These are phyloP conservation scores for Piromyces sp. DNA, from an alignment of 192 early-diverging fungal species.

Conservation along the genomic window DNA sequence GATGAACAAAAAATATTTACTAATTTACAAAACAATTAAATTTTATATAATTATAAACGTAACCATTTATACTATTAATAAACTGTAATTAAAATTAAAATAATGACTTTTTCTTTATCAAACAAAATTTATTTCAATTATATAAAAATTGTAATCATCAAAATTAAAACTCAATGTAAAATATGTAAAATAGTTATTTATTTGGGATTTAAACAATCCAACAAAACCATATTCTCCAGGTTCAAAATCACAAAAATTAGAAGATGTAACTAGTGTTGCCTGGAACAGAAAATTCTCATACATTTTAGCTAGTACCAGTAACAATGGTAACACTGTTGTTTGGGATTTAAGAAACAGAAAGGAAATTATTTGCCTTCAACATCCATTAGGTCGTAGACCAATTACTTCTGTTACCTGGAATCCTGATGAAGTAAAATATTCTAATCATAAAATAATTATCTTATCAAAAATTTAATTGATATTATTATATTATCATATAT, in stretches of 20 bases:
- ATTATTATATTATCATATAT: background rate
- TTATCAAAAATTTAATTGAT: too few relatives aligned
- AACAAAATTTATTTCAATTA: too few relatives aligned
- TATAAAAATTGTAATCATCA: too few relatives aligned
- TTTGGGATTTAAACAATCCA: slow-evolving; percentile 87
- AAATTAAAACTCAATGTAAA: too few relatives aligned
- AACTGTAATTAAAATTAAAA: too few relatives aligned
- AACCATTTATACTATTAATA: too few relatives aligned
- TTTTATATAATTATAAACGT: too few relatives aligned
- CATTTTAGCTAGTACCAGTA: slow-evolving; percentile 80
- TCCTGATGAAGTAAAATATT: slow-evolving; percentile 46
- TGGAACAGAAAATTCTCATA: slow-evolving; percentile 89
- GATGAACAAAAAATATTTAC: too few relatives aligned
- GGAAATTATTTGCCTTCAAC: slow-evolving; percentile 61
- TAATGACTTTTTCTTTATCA: too few relatives aligned
- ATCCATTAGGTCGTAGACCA: slow-evolving; percentile 47
- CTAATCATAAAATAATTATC: too few relatives aligned
- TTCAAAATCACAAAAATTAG: slow-evolving; percentile 58
- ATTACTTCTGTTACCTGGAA: slow-evolving; percentile 81
- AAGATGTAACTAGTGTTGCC: slow-evolving; percentile 69
- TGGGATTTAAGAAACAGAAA: slow-evolving; percentile 84
- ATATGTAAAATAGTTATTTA: slow-evolving; percentile 42
- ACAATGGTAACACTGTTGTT: slow-evolving; percentile 81
- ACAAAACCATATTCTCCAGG: slow-evolving; percentile 80
- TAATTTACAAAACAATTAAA: too few relatives aligned